Evolutionary conservation across 768 basidiomycete genomes (phyloP), one percentile per base, ranked within the genome.

Genomic region (Filobasidium floriforme): DNA sequence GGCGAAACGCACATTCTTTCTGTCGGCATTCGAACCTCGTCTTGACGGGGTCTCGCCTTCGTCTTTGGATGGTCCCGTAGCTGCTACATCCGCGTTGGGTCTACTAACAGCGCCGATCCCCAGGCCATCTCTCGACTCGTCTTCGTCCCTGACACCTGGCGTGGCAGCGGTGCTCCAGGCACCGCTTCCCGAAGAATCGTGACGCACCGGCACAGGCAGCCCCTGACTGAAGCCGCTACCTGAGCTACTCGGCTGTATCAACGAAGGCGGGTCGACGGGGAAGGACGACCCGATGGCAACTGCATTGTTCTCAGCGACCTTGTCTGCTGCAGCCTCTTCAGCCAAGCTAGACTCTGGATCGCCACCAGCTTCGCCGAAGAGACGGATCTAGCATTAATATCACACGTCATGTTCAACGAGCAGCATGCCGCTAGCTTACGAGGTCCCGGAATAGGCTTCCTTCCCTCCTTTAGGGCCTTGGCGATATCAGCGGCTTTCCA

Each of bases 401-500:
- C 32, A 37, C 4, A 9, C 9, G 32, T 4, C 32, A 37, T 37
- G 32, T 3, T 3, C 32, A 37, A 9, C 32, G 32, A 9, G 3
- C 4, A 37, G 9, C 32, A 4, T 37, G 32, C 3, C 9, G 4
- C 3, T 9, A 81, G 61, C 83, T 85, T 57, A 88, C 86, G 66
- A 60, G 90, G 88, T 1, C 90, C 94, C 1, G 92, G 85, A 1
- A 81, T 80, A 11, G 94, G 92, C 70, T 83, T 85, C 24, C 89
- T 84, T 5, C 96, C 93, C 77, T 97, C 94, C n/a, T 93, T 86
- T 74, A 92, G 84, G 0, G 94, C 92, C 77, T 90, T 97, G 19
- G 90, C 86, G 22, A 98, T 92, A 68, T 96, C 92, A 14, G 89
- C 88, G 43, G 94, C 94, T 77, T 97, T 97, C 93, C 96, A 99